Conservation (phyloP, 1,284 basidiomycete genomes). For the Moesziomyces parantarcticus region DNA sequence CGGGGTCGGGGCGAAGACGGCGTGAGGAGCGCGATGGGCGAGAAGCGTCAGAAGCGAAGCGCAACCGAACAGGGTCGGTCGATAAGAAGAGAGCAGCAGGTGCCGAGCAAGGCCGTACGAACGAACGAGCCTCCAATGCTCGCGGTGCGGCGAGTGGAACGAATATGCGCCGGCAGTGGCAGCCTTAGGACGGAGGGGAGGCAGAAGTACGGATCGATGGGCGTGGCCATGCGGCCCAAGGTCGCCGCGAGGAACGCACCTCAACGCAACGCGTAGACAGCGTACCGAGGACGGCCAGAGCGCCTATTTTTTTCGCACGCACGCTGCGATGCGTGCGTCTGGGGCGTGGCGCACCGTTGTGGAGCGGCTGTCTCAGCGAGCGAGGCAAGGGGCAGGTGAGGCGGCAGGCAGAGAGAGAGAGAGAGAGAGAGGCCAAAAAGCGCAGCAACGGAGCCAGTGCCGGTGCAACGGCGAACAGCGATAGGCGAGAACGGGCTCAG, state of each 20-base stretch:
- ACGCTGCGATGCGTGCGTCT: neutral
- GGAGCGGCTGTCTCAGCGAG: neutral
- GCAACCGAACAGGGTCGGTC: neutral
- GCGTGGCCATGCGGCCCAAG: neutral
- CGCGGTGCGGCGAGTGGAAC: too few species aligned
- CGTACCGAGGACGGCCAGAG: too few species aligned
- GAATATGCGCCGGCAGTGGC: too few species aligned
- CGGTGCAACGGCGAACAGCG: neutral
- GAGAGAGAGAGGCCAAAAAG: too few species aligned
- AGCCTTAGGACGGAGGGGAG: neutral
- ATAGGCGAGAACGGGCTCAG: neutral
- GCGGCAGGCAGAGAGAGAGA: neutral
- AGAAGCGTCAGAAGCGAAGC: slow-evolving; percentile 3
- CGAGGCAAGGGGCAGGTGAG: neutral
- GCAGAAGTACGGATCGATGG: neutral
- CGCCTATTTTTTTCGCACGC: neutral
- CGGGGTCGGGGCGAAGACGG: neutral
- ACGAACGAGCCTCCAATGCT: too few species aligned
- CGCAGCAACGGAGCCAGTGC: too few species aligned
- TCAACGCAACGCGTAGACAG: neutral
- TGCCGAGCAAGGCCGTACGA: neutral
- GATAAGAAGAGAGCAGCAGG: neutral
- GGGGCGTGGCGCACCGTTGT: neutral
- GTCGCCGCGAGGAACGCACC: neutral
- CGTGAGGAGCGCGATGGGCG: neutral